Evolutionary conservation across 768 basidiomycete genomes (phyloP).

Genomic region (Amanita rubescens): DNA sequence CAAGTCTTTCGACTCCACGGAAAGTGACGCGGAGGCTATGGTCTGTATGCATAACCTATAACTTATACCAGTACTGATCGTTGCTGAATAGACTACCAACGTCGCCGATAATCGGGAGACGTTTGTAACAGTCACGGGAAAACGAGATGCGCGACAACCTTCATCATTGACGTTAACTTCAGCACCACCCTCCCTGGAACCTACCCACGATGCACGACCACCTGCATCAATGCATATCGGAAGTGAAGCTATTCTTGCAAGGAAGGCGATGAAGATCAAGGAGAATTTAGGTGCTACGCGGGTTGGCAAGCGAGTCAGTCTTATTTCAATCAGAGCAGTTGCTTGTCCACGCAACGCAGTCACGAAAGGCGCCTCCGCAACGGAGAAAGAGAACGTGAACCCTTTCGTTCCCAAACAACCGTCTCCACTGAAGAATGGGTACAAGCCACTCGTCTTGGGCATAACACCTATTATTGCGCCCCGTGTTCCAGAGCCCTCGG

Average conservation of each 20-base stretch:
- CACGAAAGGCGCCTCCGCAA: neutral
- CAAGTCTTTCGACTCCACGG: too few relatives aligned
- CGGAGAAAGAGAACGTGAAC: neutral
- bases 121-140: neutral
- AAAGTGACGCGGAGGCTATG: neutral
- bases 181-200: neutral
- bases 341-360: neutral
- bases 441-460: neutral
- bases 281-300: neutral
- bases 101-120: neutral
- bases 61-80: neutral
- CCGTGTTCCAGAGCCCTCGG: neutral
- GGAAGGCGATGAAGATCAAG: neutral
- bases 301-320: neutral
- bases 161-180: neutral
- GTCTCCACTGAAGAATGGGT: slow-evolving; percentile 4
- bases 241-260: neutral
- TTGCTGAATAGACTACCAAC: neutral
- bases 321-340: neutral
- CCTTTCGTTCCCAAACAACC: neutral
- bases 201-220: neutral
- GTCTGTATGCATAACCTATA: too few relatives aligned
- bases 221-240: neutral
- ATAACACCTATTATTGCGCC: neutral
- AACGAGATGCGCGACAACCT: neutral